Conservation (phyloP, 371 early-diverging fungal genomes). For the Choanephora cucurbitarum region DNA sequence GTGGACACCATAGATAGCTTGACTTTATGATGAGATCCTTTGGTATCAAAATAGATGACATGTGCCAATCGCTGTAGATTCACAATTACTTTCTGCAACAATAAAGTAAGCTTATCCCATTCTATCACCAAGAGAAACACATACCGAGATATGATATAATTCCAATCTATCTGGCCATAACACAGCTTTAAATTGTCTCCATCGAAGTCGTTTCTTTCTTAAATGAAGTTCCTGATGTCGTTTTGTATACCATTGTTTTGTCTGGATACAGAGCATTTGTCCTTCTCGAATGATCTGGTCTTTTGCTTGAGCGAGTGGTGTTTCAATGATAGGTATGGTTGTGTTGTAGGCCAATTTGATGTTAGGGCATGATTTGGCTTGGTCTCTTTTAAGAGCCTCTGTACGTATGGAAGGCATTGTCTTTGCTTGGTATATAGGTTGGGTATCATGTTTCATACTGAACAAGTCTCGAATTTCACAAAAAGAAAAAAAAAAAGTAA, state of each 20-base stretch:
- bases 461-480: too few species aligned
- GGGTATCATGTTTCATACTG: too few species aligned
- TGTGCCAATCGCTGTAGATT: constrained; percentile 18
- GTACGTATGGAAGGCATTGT: too few species aligned
- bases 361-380: too few species aligned
- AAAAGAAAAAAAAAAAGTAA: too few species aligned
- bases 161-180: constrained; percentile 19
- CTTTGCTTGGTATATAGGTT: too few species aligned
- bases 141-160: constrained; percentile 27
- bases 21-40: constrained; percentile 13
- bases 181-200: constrained; percentile 24
- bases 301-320: neutral
- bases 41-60: constrained; percentile 15
- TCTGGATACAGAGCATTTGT: constrained; percentile 17
- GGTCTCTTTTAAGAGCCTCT: too few species aligned
- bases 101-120: too few species aligned
- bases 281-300: constrained; percentile 15
- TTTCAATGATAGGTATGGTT: too few species aligned
- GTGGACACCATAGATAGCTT: constrained; percentile 13
- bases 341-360: too few species aligned
- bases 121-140: constrained; percentile 1
- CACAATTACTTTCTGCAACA: constrained; percentile 14
- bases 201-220: constrained; percentile 21
- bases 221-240: constrained; percentile 14
- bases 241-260: constrained; percentile 22